A percentile compares a stretch with the other conserved stretches of the same genome.
Evolutionary conservation across 495 filamentous ascomycete genomes (phyloP).

Genomic region (Penicilliopsis zonata): DNA sequence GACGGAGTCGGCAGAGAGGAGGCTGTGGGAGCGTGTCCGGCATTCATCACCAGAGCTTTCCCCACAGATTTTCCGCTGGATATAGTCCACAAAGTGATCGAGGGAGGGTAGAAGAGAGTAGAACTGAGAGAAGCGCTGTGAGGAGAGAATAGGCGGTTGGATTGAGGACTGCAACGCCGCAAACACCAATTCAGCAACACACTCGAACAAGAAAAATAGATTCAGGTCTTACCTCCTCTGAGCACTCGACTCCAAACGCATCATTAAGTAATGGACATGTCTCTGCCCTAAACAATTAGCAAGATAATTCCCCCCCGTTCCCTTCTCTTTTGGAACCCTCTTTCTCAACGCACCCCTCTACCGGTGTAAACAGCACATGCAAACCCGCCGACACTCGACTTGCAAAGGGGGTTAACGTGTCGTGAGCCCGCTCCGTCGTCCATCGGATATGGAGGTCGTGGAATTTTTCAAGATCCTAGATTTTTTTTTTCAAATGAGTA

Average conservation of each 20-base stretch:
- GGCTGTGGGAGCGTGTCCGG: slow-evolving; percentile 12
- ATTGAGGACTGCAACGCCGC: slow-evolving; percentile 61
- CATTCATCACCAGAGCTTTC: slow-evolving; percentile 22
- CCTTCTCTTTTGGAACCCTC: slow-evolving; percentile 1
- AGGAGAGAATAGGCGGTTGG: slow-evolving; percentile 46
- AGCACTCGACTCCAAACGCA: slow-evolving; percentile 52
- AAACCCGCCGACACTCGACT: slow-evolving; percentile 69
- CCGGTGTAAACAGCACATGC: slow-evolving; percentile 67
- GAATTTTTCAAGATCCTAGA: slow-evolving; percentile 40
- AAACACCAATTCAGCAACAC: slow-evolving; percentile 3
- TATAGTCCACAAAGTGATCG: slow-evolving; percentile 40
- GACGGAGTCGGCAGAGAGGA: slow-evolving; percentile 46
- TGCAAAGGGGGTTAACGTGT: slow-evolving; percentile 52
- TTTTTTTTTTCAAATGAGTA: background rate
- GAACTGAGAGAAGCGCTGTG: slow-evolving; percentile 60
- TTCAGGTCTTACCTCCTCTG: no score
- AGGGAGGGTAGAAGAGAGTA: slow-evolving; percentile 49
- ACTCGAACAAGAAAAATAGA: background rate
- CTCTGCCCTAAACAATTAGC: slow-evolving; percentile 34
- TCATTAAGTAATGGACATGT: slow-evolving; percentile 52
- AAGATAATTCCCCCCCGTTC: no score
- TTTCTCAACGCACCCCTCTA: slow-evolving; percentile 10
- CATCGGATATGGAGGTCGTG: slow-evolving; percentile 76
- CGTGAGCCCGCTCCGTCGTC: slow-evolving; percentile 45
- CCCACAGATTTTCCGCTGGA: slow-evolving; percentile 48